Base-by-base conservation (phyloP, 1,284 basidiomycete genomes). In the Malassezia furfur region DNA sequence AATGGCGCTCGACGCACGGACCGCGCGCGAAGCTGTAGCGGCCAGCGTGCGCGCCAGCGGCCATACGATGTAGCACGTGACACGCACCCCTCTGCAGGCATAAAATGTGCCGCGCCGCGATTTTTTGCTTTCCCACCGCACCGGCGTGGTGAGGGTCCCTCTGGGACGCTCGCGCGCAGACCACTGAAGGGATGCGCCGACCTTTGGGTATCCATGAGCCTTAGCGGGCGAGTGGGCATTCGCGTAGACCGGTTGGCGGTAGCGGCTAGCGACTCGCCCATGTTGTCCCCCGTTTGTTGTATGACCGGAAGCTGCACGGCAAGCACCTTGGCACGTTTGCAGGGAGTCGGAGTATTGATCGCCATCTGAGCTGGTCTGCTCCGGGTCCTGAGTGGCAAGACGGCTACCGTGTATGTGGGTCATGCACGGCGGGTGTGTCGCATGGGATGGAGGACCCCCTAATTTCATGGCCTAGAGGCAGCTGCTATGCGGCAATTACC, bases 391-490 rank as follows among this genome's bases (percentile, higher is more conserved):
- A 57, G 55, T 40, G 40, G 12, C 19, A 14, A 17, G 44, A 31
- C 35, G 19, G 30, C 50, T 39, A 39, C 44, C 25, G 36, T 19
- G 36, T 32, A 19, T 35, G 31, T 45, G 54, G 38, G 39, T 32
- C 21, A 14, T 37, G 21, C 38, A 40, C 35, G 36, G 17, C 34
- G 7, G 43, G 48, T 19, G 35, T 36, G 17, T 21, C 37, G 28
- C 38, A 35, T 28, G 31, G 54, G 19, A 43, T 31, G 17, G 45
- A 52, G 55, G 28, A 38, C 55, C 34, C 55, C 55, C 55, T 57
- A 57, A 57, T 57, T 57, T 52, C 50, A 57, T 57, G 44, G 48
- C 55, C 46, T 57, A 39, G 55, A 45, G 49, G 50, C 31, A 57
- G 55, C 51, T 37, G 50, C 55, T 57, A 57, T 57, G 55, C 50